Conservation (phyloP, 345 rosid species). For the Gossypium thurberi region DNA sequence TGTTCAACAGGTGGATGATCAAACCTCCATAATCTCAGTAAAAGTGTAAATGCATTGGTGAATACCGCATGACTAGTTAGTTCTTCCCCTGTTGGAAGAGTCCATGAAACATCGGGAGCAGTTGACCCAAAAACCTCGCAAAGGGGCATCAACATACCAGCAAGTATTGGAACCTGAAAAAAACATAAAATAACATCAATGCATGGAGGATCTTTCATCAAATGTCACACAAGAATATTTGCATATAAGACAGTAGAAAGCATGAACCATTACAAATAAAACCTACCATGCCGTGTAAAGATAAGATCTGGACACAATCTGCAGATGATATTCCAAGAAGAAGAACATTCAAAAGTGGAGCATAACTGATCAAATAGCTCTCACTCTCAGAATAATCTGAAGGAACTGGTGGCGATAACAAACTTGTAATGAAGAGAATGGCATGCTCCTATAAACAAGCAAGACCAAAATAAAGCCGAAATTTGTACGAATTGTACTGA, state of each 20-base stretch:
- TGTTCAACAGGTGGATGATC: slow-evolving; percentile 74
- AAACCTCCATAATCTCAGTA: slow-evolving; percentile 86
- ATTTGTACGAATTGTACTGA: background rate
- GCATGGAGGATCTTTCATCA: background rate
- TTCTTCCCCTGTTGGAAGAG: slow-evolving; percentile 73
- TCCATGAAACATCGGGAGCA: slow-evolving; percentile 50
- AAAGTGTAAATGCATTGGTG: slow-evolving; percentile 80
- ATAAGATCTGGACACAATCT: slow-evolving; percentile 4
- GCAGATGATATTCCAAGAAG: slow-evolving; percentile 73
- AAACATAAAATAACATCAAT: background rate
- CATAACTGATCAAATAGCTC: slow-evolving; percentile 66
- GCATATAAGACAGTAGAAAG: slow-evolving; percentile 1
- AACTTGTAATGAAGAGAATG: slow-evolving; percentile 54
- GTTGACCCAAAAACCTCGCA: slow-evolving; percentile 88
- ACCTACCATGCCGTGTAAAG: slow-evolving; percentile 81
- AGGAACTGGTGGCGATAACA: slow-evolving; percentile 74
- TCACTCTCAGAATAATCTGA: slow-evolving; percentile 59
- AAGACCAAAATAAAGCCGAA: slow-evolving; percentile 12
- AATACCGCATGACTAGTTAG: slow-evolving; percentile 69
- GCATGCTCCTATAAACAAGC: slow-evolving; percentile 70
- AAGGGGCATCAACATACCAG: slow-evolving; percentile 80
- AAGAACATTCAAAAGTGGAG: slow-evolving; percentile 75
- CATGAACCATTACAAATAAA: slow-evolving; percentile 14
- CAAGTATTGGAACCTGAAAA: slow-evolving; percentile 69
- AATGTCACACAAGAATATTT: slow-evolving; percentile 1